A percentile compares a stretch with the other conserved stretches of the same genome.
phyloP scores from a whole-genome alignment of 192 early-diverging fungal species.

The Umbelopsis ramanniana region DNA sequence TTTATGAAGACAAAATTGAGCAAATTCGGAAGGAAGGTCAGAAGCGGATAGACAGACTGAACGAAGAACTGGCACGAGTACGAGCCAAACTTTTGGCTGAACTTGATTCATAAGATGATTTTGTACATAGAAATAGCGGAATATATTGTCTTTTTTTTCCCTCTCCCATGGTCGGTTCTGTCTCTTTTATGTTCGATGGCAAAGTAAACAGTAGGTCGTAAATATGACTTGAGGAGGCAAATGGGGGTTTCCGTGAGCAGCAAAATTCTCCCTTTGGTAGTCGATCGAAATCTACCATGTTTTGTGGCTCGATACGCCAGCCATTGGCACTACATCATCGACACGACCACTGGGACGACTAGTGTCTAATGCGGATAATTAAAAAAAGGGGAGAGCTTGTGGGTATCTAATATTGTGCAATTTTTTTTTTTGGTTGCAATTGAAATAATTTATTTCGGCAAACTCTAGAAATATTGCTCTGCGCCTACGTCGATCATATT shows the following conservation, averaged over 20 bases:
- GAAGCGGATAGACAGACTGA: constrained; percentile 16
- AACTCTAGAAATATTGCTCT: too few relatives aligned
- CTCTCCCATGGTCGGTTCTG: background rate
- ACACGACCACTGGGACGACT: too few relatives aligned
- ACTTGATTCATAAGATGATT: constrained; percentile 9
- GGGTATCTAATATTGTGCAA: background rate
- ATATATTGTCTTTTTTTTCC: background rate
- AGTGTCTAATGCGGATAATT: background rate
- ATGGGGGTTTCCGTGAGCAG: too few relatives aligned
- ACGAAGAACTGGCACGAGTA: constrained; percentile 1
- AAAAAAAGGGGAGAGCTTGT: background rate
- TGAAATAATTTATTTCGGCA: background rate
- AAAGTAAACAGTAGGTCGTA: too few relatives aligned
- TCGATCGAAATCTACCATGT: too few relatives aligned
- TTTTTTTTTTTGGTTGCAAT: background rate
- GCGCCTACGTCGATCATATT: background rate
- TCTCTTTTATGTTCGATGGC: too few relatives aligned
- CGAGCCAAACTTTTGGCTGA: constrained; percentile 15
- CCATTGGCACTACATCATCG: too few relatives aligned
- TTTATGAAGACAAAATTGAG: constrained; percentile 19
- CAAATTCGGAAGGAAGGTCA: constrained; percentile 17
- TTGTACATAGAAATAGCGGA: constrained; percentile 1
- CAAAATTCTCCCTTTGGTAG: too few relatives aligned
- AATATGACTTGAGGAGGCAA: too few relatives aligned
- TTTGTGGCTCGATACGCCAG: too few relatives aligned